Evolutionary conservation across 129 eudicot species (phyloP), one percentile per base, ranked within the genome.

Genomic region (Artemisia tridentata): DNA sequence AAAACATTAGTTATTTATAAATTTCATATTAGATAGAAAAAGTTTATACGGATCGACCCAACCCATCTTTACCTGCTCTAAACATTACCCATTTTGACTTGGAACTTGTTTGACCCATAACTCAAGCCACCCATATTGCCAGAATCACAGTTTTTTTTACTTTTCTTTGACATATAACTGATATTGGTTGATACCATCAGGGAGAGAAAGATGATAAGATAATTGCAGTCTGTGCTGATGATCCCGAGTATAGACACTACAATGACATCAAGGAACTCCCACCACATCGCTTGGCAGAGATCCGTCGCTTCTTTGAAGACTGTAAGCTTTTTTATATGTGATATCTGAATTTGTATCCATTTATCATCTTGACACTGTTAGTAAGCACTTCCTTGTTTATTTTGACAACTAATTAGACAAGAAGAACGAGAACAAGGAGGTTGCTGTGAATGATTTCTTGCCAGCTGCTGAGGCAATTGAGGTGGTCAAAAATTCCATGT

Each of bases 181-280:
- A 68, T 17, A 54, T 17, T 70, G 43, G 43, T 59, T 16, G 50
- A 65, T 45, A 9, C 13, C 61, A 8, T 59, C 84, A 93, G 96
- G 98, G 99, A 65, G 99, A 93, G 65, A 90, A 88, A 60, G 99
- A 93, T 87, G 99, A 93, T 78, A 93, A 93, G 92, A 93, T 93
- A n/a, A 93, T 93, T 74, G 99, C 99, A 65, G 97, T 95, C 11
- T 95, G 99, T 79, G 99, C 99, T 71, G 99, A 95, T 83, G 99
- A 95, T 83, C 99, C 99, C 2, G 99, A 95, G 78, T 88, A 90
- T 56, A 76, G 81, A 27, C 88, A 86, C 84, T 95, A 78, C 80
- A 86, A 74, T 65, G 97, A 90, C 84, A 90, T 95, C 46, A 90
- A 88, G 63, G 92, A 93, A 71, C 92, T 89, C 58, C 89, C 98